Evolutionary conservation across 2,329 filamentous ascomycete species (phyloP), one percentile per base, ranked within the genome.

Genomic region (Colletotrichum falcatum): DNA sequence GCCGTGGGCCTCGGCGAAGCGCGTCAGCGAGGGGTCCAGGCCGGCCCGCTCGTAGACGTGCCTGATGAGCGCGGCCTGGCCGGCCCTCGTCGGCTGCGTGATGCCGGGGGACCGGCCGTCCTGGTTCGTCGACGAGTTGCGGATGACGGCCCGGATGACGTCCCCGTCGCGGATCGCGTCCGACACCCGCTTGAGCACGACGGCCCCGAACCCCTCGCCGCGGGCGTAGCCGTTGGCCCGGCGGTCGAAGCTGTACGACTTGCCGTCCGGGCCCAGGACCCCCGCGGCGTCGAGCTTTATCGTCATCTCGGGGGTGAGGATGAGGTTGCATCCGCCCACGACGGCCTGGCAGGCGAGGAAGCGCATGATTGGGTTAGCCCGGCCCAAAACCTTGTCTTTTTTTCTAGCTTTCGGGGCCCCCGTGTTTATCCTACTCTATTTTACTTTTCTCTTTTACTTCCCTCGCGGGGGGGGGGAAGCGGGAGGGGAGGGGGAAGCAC

Each of bases 121-220:
- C 20, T 73, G 74, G 67, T 84, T 85, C 18, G 75, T 71, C 0
- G 76, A 78, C 0, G 81, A 82, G 5, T 74, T 77, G 16, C 80
- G 76, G 33, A 84, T 80, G 5, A 82, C 77, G 11, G 78, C 81
- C 1, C 80, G 77, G 51, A 84, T 80, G 60, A 76, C 77, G 61
- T 83, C 77, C 2, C 80, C 79, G 69, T 83, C 75, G 20, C 54
- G 76, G 5, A 90, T 65, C 0, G 89, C 89, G 1, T 81, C 76
- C 6, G 75, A 77, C 1, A 90, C 74, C 1, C 76, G 79, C 75
- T 90, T 90, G 0, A 91, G 72, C 0, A 89, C 76, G 0, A 90
- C 72, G 0, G 80, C 78, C 0, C 82, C 82, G 14, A 88, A 76
- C 0, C 87, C 87, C 61, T 90, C 88, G 0, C 78, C 79, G 14